These are phyloP conservation scores for Coccomyxa subellipsoidea DNA, from an alignment of 163 green algal genomes.

Conservation along the genomic window DNA sequence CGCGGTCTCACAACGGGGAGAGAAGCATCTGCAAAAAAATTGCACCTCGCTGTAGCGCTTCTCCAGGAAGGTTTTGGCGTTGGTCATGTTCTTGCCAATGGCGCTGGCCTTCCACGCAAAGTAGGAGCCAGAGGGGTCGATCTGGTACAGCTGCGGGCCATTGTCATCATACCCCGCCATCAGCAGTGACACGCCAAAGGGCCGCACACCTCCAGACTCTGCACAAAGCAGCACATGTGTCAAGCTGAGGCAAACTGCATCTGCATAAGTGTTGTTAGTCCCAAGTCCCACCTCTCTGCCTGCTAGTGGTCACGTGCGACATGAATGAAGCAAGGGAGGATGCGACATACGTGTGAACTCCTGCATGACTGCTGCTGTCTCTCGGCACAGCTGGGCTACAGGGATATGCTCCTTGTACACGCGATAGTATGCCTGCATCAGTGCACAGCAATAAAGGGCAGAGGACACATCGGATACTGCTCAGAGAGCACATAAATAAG, in stretches of 20 bases:
- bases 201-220: constrained; percentile 93
- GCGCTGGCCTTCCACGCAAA: constrained; percentile 97
- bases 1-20: not conserved
- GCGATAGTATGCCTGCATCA: constrained; percentile 74
- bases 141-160: constrained; percentile 97
- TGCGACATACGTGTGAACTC: constrained; percentile 93
- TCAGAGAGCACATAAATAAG: not conserved
- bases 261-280: too few species aligned
- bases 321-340: not conserved
- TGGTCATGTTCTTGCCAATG: constrained; percentile 91
- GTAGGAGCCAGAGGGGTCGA: constrained; percentile 96
- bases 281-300: not conserved
- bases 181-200: constrained; percentile 97
- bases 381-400: constrained; percentile 93
- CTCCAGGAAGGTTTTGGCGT: constrained; percentile 98
- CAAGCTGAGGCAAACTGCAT: too few species aligned
- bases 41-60: constrained; percentile 76
- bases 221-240: not conserved
- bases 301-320: not conserved
- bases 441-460: too few species aligned
- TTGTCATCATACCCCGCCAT: constrained; percentile 94
- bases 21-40: not conserved
- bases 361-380: constrained; percentile 99
- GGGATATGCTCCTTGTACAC: constrained; percentile 97
- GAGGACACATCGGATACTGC: not conserved